Percentiles rank a stretch among this genome's conserved stretches.
Conservation (phyloP, 371 early-diverging fungal genomes). For the Mortierella sp. region DNA sequence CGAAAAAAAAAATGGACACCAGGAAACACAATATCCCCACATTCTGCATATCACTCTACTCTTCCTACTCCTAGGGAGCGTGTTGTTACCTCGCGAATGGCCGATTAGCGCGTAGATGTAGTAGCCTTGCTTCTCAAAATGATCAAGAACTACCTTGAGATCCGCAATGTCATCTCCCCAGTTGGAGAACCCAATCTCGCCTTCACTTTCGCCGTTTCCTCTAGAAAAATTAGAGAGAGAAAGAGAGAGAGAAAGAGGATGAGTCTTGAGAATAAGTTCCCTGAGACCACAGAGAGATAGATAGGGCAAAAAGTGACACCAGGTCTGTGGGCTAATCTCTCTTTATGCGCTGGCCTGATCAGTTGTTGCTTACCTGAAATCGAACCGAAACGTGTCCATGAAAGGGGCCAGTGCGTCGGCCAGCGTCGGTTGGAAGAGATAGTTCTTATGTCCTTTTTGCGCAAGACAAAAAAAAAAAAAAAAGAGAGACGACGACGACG, state of each 20-base stretch:
- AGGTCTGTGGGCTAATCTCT: neutral
- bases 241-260: neutral
- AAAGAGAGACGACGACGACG: no score
- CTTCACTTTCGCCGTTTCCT: conserved; percentile 69
- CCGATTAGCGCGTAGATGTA: conserved; percentile 66
- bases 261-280: neutral
- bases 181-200: conserved; percentile 62
- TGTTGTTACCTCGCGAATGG: conserved; percentile 61
- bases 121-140: conserved; percentile 66
- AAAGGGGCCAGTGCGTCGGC: conserved; percentile 58
- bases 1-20: neutral
- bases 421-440: conserved; percentile 66
- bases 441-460: conserved; percentile 70
- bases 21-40: neutral
- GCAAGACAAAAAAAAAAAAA: neutral
- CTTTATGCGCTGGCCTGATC: neutral
- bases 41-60: neutral
- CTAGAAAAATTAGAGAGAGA: conserved; percentile 12
- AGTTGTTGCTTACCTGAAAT: conserved; percentile 55
- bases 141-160: conserved; percentile 59
- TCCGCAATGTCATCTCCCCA: conserved; percentile 65
- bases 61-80: neutral
- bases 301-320: no score
- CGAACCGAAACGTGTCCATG: conserved; percentile 67
- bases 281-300: neutral